Conservation (phyloP, 2,329 filamentous ascomycete species). For the Penicillium oxalicum region DNA sequence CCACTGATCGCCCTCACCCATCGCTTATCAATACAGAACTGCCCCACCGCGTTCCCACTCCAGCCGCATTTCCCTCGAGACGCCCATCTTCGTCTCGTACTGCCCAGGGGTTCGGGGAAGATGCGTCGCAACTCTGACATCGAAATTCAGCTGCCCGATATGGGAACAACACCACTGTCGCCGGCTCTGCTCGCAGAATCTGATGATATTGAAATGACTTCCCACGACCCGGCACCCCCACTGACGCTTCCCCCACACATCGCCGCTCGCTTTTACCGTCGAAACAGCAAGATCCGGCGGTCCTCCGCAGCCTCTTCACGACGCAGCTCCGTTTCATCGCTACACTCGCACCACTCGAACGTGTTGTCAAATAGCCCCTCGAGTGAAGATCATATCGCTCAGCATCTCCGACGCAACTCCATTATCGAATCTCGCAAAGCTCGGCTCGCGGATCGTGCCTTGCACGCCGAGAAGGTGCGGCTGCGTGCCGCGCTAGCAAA, state of each 20-base stretch:
- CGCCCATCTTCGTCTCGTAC: constrained; percentile 31
- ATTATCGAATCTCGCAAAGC: constrained; percentile 61
- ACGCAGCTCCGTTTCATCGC: constrained; percentile 59
- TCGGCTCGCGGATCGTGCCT: constrained; percentile 57
- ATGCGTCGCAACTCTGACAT: constrained; percentile 41
- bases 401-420: constrained; percentile 59
- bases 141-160: constrained; percentile 37
- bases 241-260: constrained; percentile 55
- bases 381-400: constrained; percentile 56
- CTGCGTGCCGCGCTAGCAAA: constrained; percentile 58
- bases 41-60: constrained; percentile 15
- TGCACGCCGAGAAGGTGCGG: constrained; percentile 61
- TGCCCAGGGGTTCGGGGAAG: constrained; percentile 20
- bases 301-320: constrained; percentile 59
- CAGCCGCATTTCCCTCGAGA: constrained; percentile 21
- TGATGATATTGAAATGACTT: constrained; percentile 42
- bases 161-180: constrained; percentile 21
- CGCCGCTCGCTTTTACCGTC: constrained; percentile 56
- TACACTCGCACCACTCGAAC: constrained; percentile 56
- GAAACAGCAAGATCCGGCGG: constrained; percentile 49
- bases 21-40: constrained; percentile 48
- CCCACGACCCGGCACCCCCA: constrained; percentile 31
- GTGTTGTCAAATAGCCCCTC: constrained; percentile 44
- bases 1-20: neutral
- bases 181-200: constrained; percentile 23